Evolutionary conservation across 257 asterid genomes (phyloP).

Genomic region (Solanum habrochaites): DNA sequence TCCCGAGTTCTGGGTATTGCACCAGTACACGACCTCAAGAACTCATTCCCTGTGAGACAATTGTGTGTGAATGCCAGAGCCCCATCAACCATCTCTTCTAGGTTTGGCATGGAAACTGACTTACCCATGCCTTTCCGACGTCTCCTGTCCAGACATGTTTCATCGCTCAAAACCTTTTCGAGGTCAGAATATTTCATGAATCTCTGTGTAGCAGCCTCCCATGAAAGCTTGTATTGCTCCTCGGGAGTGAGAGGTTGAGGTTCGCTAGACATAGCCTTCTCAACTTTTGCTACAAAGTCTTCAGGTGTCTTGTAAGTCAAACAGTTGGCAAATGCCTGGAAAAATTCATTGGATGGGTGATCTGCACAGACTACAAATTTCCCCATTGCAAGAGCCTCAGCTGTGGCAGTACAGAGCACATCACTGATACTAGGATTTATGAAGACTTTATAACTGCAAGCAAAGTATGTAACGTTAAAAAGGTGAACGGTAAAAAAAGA

Average conservation of each 20-base stretch:
- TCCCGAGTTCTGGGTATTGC: conserved; percentile 77
- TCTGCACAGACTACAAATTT: conserved; percentile 93
- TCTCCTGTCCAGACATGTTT: conserved; percentile 10
- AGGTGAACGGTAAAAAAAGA: background rate
- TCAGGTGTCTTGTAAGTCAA: conserved; percentile 77
- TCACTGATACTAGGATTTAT: conserved; percentile 96
- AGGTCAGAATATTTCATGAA: conserved; percentile 83
- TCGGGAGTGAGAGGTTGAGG: conserved; percentile 87
- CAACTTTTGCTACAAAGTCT: conserved; percentile 79
- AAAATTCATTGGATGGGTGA: conserved; percentile 95
- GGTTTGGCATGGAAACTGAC: conserved; percentile 56
- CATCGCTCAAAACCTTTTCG: conserved; percentile 37
- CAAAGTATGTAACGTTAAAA: background rate
- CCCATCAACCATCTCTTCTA: conserved; percentile 64
- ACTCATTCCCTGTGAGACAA: conserved; percentile 83
- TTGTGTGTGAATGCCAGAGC: conserved; percentile 85
- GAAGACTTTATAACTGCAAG: conserved; percentile 86
- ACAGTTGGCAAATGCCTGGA: conserved; percentile 88
- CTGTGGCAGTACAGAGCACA: conserved; percentile 98
- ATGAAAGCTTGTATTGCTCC: conserved; percentile 67
- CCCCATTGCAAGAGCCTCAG: conserved; percentile 99
- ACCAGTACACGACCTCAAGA: conserved; percentile 78
- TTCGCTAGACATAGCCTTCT: conserved; percentile 85
- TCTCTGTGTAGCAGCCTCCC: conserved; percentile 99
- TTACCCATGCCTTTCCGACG: conserved; percentile 24